Base-by-base conservation (phyloP, 2,329 filamentous ascomycete species). In the Trichoderma endophyticum region DNA sequence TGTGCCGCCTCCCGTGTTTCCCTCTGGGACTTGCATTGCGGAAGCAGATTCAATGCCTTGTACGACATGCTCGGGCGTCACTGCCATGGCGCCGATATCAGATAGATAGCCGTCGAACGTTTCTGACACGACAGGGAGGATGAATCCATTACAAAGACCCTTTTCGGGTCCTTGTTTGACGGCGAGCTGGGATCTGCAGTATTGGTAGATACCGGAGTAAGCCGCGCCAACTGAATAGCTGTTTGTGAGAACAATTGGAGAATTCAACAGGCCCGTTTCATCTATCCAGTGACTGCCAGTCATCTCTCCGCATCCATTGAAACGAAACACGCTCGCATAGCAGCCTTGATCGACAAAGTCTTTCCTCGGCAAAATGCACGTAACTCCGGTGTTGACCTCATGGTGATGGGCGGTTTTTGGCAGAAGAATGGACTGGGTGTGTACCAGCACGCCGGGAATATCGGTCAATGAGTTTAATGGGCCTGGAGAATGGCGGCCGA, bases 21-120 rank as follows among this genome's bases (percentile, higher is more conserved):
- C 89, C 78, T 91, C 89, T 3, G 79, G 78, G 0, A 91, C 87
- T 1, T 81, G 78, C 1, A 83, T 86, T n/a, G 80, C 80, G 3
- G 81, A 81, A 1, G 85, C 87, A 14, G 77, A 80, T 36, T 85
- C 82, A 60, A 90, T 86, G 1, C 87, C 87, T n/a, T 82, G 77
- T n/a, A 86, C 80, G 18, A 89, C 80, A 73, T 89, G 84, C 70
- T 84, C 80, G 0, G 86, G 80, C 57, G 80, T 84, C 4, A 90
- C 84, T 1, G 82, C 82, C 59, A 89, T 86, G n/a, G 83, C 83
- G 39, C 82, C 81, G 1, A 89, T 80, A 74, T 90, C 86, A 76
- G 86, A 89, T n/a, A 90, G 75, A 73, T 83, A 85, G 36, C 88
- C 87, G 75, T 90, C 88, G 62, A 86, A 89, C 0, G 88, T 90